Evolutionary conservation across 2,329 filamentous ascomycete genomes (phyloP).

Genomic region (Coniella vitis): DNA sequence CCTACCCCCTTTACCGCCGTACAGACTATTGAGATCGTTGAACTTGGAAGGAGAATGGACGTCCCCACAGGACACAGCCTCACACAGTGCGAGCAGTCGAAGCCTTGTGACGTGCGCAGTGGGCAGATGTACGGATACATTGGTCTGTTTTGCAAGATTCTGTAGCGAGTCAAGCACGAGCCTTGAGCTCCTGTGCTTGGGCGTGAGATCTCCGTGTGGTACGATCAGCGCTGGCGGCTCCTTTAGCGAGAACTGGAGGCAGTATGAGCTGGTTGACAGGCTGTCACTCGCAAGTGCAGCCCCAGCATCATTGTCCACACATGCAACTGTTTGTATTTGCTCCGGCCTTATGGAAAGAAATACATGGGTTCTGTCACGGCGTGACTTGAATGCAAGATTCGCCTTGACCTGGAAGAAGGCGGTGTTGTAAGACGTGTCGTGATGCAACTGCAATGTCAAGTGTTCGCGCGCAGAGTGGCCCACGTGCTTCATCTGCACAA

Average conservation of each 20-base stretch:
- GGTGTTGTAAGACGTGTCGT: background rate
- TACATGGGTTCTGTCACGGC: slow-evolving; percentile 4
- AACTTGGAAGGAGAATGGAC: slow-evolving; percentile 1
- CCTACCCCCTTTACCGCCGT: slow-evolving; percentile 11
- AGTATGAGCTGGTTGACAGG: slow-evolving; percentile 1
- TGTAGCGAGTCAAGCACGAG: slow-evolving; percentile 1
- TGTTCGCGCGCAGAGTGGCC: slow-evolving; percentile 2
- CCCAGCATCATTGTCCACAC: background rate
- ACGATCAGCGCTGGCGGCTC: background rate
- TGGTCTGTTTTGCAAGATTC: background rate
- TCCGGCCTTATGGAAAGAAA: background rate
- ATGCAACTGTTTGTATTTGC: background rate
- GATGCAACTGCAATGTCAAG: slow-evolving; percentile 1
- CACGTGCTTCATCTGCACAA: background rate
- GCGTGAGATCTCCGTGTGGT: slow-evolving; percentile 3
- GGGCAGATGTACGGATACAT: background rate
- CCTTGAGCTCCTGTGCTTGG: slow-evolving; percentile 4
- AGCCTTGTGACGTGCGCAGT: background rate
- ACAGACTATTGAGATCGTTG: slow-evolving; percentile 8
- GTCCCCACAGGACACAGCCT: slow-evolving; percentile 1
- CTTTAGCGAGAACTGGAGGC: background rate
- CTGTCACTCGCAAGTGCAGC: background rate
- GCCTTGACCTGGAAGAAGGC: slow-evolving; percentile 5
- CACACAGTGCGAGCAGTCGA: background rate
- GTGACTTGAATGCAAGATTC: background rate